Evolutionary conservation across 139 green algal genomes (phyloP).

Genomic region (Coccomyxa sp.): DNA sequence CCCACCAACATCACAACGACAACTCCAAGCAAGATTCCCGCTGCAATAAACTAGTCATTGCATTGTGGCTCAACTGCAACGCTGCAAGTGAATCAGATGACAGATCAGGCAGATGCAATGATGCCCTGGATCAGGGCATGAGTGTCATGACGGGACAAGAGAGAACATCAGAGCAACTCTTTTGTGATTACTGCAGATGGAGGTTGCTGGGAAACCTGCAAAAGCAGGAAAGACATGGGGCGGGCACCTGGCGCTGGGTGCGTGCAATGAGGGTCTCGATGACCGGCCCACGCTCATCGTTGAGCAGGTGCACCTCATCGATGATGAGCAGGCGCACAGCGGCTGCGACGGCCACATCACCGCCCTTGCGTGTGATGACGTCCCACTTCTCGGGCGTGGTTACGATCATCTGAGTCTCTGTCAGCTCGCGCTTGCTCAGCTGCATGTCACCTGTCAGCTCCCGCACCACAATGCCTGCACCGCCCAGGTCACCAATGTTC

Average conservation of each 20-base stretch:
- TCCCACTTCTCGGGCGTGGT: constrained; percentile 99
- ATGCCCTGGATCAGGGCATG: too few species aligned
- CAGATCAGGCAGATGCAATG: too few species aligned
- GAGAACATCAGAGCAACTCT: too few species aligned
- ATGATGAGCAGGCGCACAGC: constrained; percentile 91
- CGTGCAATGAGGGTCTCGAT: constrained; percentile 95
- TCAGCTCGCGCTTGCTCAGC: constrained; percentile 91
- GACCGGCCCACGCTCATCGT: constrained; percentile 94
- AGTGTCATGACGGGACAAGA: too few species aligned
- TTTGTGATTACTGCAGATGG: too few species aligned
- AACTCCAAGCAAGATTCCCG: background rate
- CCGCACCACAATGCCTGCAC: constrained; percentile 62
- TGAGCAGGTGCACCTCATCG: constrained; percentile 93
- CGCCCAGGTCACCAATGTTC: background rate
- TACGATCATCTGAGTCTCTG: constrained; percentile 97
- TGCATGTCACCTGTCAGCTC: constrained; percentile 96
- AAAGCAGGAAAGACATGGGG: too few species aligned
- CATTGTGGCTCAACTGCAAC: too few species aligned
- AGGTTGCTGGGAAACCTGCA: too few species aligned
- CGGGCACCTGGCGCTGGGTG: constrained; percentile 79
- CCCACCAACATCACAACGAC: background rate
- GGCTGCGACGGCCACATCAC: constrained; percentile 63
- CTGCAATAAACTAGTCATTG: too few species aligned
- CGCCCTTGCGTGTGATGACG: constrained; percentile 97
- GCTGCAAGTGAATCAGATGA: too few species aligned